Evolutionary conservation across 2,329 filamentous ascomycete species (phyloP), one percentile per base, ranked within the genome.

Genomic region (Alternaria tenuissima): DNA sequence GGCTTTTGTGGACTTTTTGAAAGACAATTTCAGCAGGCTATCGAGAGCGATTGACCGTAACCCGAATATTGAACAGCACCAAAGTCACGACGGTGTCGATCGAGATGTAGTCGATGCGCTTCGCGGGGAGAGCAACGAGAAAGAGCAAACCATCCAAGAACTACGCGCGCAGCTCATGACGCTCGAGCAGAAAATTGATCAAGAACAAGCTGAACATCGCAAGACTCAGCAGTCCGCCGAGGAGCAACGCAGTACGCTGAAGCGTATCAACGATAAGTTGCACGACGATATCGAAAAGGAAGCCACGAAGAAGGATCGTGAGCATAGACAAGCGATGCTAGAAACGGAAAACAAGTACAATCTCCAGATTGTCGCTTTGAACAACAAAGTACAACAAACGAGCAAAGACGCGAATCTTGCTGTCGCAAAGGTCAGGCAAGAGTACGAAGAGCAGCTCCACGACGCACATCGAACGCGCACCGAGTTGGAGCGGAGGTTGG

Each of bases 21-120:
- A 97, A 73, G 94, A 98, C 72, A 97, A 97, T 74, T 98, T 96
- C 75, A 94, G 91, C 71, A 90, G 94, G 8, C 81, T 97, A 59
- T 82, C 90, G 39, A 88, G 93, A 63, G 91, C 93, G 14, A 92
- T 99, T 69, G 95, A 99, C 78, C 89, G 94, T 62, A 92, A 97
- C 63, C 95, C 95, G 0, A 92, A 90, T 1, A 83, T 96, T 62
- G 95, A 99, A 76, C 89, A 96, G 26, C 90, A 93, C 0, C 84
- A 93, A 57, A 92, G 94, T 11, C 89, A 95, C 67, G 94, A 94
- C 71, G 94, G 94, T 4, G 91, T 99, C 38, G 97, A 96, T n/a
- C 87, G 94, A 41, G 93, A 98, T 71, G 82, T 98, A 38, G 91
- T 99, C 4, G 95, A 99, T 76, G 90, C 91, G 1, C 82, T 99